Base-by-base conservation (phyloP, 1,284 basidiomycete genomes). In the Fomitopsis pinicola region DNA sequence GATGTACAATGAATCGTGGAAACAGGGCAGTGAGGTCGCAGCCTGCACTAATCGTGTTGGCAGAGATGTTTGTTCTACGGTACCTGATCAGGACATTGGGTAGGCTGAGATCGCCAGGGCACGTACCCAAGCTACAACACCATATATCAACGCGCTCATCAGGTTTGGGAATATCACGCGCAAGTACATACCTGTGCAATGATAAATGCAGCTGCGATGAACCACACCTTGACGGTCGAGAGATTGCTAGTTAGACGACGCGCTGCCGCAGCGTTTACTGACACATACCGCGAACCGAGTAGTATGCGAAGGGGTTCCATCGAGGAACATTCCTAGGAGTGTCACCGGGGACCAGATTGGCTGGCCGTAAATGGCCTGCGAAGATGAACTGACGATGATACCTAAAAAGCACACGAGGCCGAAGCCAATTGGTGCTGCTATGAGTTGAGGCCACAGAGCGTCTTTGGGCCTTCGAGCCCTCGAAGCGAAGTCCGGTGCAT, bases 21-120 rank as follows among this genome's bases (percentile, higher is more conserved):
- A 86, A 79, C 35, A 94, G 80, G 2, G 92, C 87, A 0, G 92
- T 94, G 65, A 95, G 76, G 75, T 95, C 93, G 68, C 91, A 92
- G 7, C 94, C 92, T 5, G 92, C 92, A 42, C 86, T 89, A 66
- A 95, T 85, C 4, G 89, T 89, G 77, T 95, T 95, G 56, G 94
- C 92, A 10, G 89, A 89, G 67, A 94, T 90, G 73, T 92, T 93
- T 48, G 87, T 89, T 15, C 48, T 50, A 33, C 22, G 6, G 30
- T 17, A 30, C 87, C 87, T 58, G n/a, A 67, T 91, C 82, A 65
- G 89, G 84, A 72, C 92, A 91, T 17, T 85, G 82, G 30, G 19
- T 30, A 26, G 22, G 2, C 2, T 10, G 26, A 14, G 0, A 48
- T 9, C 17, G 5, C 3, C 19, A 81, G 17, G 14, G 12, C 30